Conservation (phyloP, 257 asterid species). For the Gentiana macrophylla region DNA sequence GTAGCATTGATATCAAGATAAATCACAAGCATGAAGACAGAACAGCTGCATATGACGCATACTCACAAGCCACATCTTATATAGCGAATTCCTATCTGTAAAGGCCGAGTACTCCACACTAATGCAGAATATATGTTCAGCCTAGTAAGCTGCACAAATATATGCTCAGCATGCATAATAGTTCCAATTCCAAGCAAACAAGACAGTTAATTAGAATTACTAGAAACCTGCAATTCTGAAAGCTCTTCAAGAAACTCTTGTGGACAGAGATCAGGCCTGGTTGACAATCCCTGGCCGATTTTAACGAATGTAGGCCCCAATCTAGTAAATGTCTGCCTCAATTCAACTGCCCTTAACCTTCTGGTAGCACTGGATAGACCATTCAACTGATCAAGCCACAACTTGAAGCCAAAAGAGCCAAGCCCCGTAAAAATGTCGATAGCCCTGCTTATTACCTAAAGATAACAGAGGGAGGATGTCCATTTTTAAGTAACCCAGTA, state of each 20-base stretch:
- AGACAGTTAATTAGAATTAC: no score
- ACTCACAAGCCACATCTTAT: no score
- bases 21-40: no score
- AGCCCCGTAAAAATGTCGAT: conserved; percentile 52
- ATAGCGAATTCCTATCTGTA: no score
- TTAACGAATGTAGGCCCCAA: conserved; percentile 96
- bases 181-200: no score
- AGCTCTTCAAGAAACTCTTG: conserved; percentile 84
- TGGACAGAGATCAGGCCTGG: conserved; percentile 95
- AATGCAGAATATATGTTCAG: no score
- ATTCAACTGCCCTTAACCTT: conserved; percentile 55
- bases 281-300: conserved; percentile 96
- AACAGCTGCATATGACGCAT: no score
- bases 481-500: not conserved
- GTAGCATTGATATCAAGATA: no score
- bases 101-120: no score
- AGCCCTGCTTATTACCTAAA: conserved; percentile 49
- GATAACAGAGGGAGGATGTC: not conserved
- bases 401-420: conserved; percentile 59
- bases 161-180: no score
- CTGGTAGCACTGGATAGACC: conserved; percentile 46
- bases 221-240: conserved; percentile 63
- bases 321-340: conserved; percentile 65
- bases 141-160: no score
- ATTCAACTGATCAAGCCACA: conserved; percentile 70